Evolutionary conservation across 2,329 filamentous ascomycete species (phyloP), one percentile per base, ranked within the genome.

Genomic region (Phoma herbarum): DNA sequence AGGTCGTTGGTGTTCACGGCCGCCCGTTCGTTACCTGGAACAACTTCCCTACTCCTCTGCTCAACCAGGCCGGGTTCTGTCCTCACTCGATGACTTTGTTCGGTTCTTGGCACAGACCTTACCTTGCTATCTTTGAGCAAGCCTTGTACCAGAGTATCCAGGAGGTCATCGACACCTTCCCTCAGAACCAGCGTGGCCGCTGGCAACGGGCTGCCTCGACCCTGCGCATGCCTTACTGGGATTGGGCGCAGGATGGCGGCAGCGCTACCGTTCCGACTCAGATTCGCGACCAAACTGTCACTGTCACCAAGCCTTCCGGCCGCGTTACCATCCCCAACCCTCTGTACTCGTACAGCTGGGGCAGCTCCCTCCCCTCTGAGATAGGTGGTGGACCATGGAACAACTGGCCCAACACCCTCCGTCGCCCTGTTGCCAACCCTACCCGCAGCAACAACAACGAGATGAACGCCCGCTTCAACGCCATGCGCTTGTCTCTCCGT

Each of bases 21-120:
- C 87, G 89, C 60, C 92, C 92, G 2, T 87, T 81, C 63, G 73
- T 77, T 16, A 69, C 82, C 2, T 90, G 86, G 86, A 84, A 88
- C 69, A 80, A 65, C 61, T 73, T 71, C 50, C 69, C 69, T 18
- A 66, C 64, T 12, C 70, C 73, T 31, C 53, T 75, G 77, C 20
- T 83, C 80, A 85, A 84, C 58, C 80, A 82, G 56, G 78, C 61
- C 43, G 92, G 91, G 48, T 96, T 93, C 74, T 96, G 92, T 74
- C 86, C 86, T 14, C 92, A 96, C 76, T 85, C 83, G 23, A 90
- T 90, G 1, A 86, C 89, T 39, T 79, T 95, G 16, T 95, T 96
- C 73, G 86, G 89, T 37, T 84, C 88, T 37, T 96, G 92, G 92
- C 92, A 96, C 81, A 86, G 92, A 48, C 90, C 91, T 1, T 96